Conservation (phyloP, 257 asterid genomes). For the Plantago major region DNA sequence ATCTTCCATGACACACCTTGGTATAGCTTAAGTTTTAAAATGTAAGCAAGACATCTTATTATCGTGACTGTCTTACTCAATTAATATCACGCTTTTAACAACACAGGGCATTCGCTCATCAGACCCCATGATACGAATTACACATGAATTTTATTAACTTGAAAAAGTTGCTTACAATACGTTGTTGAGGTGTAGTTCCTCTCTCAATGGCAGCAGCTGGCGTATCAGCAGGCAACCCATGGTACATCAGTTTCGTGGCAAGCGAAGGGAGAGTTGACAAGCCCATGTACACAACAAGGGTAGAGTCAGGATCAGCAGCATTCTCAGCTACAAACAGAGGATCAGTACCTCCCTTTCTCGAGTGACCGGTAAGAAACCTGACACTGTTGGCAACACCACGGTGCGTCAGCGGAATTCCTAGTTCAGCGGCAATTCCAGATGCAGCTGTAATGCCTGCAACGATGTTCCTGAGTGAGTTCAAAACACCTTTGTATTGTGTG, state of each 20-base stretch:
- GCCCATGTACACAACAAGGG: constrained; percentile 91
- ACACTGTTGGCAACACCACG: constrained; percentile 93
- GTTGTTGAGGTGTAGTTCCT: constrained; percentile 97
- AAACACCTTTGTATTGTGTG: background rate
- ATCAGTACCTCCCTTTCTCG: constrained; percentile 88
- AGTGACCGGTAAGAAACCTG: constrained; percentile 88
- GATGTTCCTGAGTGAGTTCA: constrained; percentile 10
- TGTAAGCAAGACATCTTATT: too few species aligned
- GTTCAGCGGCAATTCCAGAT: constrained; percentile 95
- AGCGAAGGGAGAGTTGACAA: constrained; percentile 89
- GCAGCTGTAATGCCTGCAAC: constrained; percentile 92
- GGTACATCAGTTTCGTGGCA: constrained; percentile 58
- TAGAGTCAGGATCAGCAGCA: constrained; percentile 89
- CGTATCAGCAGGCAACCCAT: constrained; percentile 81
- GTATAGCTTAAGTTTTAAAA: too few species aligned
- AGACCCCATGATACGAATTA: background rate
- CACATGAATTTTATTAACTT: background rate
- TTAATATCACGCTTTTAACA: too few species aligned
- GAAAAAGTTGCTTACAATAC: constrained; percentile 34
- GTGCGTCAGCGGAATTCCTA: constrained; percentile 93
- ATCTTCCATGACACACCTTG: too few species aligned
- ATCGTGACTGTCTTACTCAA: too few species aligned
- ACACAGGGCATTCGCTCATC: too few species aligned
- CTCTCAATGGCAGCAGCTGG: constrained; percentile 94
- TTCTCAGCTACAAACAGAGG: constrained; percentile 86